phyloP scores from a whole-genome alignment of 2,329 filamentous ascomycete genomes.

The Ceratocystis ficicola region DNA sequence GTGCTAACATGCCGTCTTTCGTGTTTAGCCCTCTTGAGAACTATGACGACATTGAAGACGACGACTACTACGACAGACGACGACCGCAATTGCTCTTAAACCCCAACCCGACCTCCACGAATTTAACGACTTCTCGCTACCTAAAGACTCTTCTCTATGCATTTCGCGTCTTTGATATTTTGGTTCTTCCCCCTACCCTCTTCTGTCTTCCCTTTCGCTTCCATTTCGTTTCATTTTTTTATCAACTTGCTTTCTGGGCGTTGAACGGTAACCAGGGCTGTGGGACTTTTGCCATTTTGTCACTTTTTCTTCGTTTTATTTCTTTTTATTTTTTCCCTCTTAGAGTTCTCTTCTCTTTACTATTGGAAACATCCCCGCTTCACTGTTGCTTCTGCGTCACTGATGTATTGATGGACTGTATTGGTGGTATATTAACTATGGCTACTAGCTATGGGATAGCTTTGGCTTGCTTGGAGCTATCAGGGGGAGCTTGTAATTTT shows the following conservation, averaged over 20 bases:
- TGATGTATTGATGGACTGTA: not conserved
- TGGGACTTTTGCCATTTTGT: constrained; percentile 1
- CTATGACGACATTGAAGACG: not conserved
- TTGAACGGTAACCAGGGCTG: constrained; percentile 16
- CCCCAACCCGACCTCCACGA: not conserved
- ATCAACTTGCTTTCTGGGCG: constrained; percentile 17
- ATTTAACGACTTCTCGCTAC: constrained; percentile 9
- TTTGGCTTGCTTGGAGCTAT: not conserved
- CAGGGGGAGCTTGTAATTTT: constrained; percentile 9
- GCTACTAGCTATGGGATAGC: not conserved
- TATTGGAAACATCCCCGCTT: not conserved
- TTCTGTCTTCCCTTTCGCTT: not conserved
- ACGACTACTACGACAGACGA: not conserved
- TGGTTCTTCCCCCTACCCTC: not conserved
- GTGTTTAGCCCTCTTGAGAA: not conserved
- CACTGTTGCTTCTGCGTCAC: not conserved
- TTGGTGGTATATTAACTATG: not conserved
- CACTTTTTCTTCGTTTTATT: not conserved
- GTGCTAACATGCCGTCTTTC: not conserved
- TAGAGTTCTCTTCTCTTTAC: not conserved
- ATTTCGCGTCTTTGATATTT: constrained; percentile 6
- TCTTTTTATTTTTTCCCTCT: constrained; percentile 5
- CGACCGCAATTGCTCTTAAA: not conserved
- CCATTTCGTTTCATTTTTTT: constrained; percentile 7
- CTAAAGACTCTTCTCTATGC: not conserved